phyloP scores from a whole-genome alignment of 2,329 filamentous ascomycete genomes.

The Arthrobotrys conoides region DNA sequence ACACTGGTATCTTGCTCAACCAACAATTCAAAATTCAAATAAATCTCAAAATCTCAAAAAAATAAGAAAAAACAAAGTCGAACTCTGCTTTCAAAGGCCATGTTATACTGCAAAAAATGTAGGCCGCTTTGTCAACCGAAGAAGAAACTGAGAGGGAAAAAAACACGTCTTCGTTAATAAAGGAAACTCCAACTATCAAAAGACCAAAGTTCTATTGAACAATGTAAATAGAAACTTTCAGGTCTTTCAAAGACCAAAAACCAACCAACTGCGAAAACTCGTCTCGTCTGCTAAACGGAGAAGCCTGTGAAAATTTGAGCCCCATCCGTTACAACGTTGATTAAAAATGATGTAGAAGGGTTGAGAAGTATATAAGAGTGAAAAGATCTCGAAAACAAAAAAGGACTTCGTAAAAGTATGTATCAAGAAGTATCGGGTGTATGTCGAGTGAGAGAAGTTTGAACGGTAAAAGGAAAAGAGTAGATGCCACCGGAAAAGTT shows the following conservation, averaged over 20 bases:
- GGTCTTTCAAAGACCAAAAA: conserved; percentile 18
- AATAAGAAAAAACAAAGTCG: conserved; percentile 14
- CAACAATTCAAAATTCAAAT: conserved; percentile 5
- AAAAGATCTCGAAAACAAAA: conserved; percentile 3
- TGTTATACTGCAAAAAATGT: conserved; percentile 7
- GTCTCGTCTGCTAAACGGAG: neutral
- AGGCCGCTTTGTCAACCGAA: neutral
- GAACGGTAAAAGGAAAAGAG: conserved; percentile 3
- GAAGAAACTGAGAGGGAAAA: too few species aligned
- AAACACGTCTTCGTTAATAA: neutral
- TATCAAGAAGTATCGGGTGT: conserved; percentile 22
- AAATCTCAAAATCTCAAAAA: neutral
- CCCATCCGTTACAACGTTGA: conserved; percentile 5
- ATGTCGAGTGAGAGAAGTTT: neutral
- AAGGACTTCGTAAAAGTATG: conserved; percentile 17
- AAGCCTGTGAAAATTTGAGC: neutral
- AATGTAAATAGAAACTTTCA: conserved; percentile 29
- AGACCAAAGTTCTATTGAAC: conserved; percentile 19
- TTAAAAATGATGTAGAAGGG: conserved; percentile 19
- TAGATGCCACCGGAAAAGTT: conserved; percentile 24
- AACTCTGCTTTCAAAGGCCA: neutral
- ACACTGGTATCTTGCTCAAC: conserved; percentile 53
- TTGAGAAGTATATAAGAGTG: conserved; percentile 30
- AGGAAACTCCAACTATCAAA: conserved; percentile 17
- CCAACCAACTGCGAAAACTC: neutral